phyloP scores from a whole-genome alignment of 169 alveolate genomes.

The Babesia bigemina region DNA sequence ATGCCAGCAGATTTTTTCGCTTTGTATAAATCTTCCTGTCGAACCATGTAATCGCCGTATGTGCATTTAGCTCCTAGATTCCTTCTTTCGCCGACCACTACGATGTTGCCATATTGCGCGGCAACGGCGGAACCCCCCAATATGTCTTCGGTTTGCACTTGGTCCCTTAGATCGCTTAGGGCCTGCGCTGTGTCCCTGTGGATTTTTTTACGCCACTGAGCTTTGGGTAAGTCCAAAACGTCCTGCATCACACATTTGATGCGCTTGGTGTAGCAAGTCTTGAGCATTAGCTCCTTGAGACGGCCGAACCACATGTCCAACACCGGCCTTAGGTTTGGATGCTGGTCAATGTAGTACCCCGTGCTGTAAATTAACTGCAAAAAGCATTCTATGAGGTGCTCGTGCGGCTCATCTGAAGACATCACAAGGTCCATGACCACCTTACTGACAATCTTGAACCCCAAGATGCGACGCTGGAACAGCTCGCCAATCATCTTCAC shows the following conservation, averaged over 20 bases:
- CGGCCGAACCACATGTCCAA: conserved; percentile 91
- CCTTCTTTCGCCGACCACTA: conserved; percentile 86
- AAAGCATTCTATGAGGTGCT: conserved; percentile 88
- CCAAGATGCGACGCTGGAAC: conserved; percentile 85
- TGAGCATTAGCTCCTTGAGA: conserved; percentile 81
- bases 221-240: conserved; percentile 86
- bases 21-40: conserved; percentile 73
- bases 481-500: conserved; percentile 89
- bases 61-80: conserved; percentile 83
- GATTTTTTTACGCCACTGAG: conserved; percentile 88
- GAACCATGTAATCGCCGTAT: conserved; percentile 77
- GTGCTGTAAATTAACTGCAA: conserved; percentile 86
- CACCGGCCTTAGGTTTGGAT: conserved; percentile 80
- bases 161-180: conserved; percentile 83
- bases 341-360: conserved; percentile 87
- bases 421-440: conserved; percentile 88
- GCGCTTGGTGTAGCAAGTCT: conserved; percentile 82
- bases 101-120: conserved; percentile 89
- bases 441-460: conserved; percentile 84
- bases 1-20: conserved; percentile 9
- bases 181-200: conserved; percentile 91
- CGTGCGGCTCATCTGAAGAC: conserved; percentile 86
- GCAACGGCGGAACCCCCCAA: conserved; percentile 89
- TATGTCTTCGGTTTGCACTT: conserved; percentile 87
- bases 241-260: conserved; percentile 88